Evolutionary conservation across 352 stramenopile genomes (phyloP).

Genomic region (Pythium aristosporum): DNA sequence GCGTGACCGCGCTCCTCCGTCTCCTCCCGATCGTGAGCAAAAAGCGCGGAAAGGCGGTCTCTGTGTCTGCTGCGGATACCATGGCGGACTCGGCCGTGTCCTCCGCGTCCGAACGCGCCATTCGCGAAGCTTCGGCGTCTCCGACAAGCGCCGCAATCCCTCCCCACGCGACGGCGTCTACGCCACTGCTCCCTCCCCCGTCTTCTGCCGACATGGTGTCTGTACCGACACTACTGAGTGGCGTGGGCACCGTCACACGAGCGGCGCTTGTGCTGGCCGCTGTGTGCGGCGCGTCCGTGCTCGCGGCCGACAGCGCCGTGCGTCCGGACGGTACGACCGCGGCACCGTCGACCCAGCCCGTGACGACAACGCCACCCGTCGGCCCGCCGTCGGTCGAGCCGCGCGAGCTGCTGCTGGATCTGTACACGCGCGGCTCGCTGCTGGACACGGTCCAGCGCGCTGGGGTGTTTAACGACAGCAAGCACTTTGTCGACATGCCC

Average conservation of each 20-base stretch:
- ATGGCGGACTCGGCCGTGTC: too few relatives aligned
- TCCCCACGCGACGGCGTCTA: not conserved
- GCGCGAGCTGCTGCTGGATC: conserved; percentile 35
- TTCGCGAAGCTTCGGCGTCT: not conserved
- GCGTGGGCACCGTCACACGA: conserved; percentile 1
- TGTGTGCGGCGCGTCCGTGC: conserved; percentile 5
- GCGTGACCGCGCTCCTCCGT: too few relatives aligned
- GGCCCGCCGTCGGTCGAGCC: not conserved
- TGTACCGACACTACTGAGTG: not conserved
- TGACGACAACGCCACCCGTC: not conserved
- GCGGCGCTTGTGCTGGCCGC: conserved; percentile 8
- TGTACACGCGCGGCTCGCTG: conserved; percentile 68
- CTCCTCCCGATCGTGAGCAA: too few relatives aligned
- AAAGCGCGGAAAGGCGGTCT: not conserved
- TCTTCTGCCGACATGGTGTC: not conserved
- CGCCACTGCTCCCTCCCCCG: not conserved
- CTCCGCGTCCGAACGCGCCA: not conserved
- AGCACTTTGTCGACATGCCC: conserved; percentile 94
- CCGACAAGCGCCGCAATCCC: not conserved
- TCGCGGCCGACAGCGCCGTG: not conserved
- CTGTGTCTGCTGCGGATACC: too few relatives aligned
- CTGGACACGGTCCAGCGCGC: conserved; percentile 71
- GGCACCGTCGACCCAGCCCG: not conserved
- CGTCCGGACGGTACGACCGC: too few relatives aligned
- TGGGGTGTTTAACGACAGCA: conserved; percentile 86